Base-by-base conservation (phyloP, 179 eudicot species). In the Carnegiea gigantea region DNA sequence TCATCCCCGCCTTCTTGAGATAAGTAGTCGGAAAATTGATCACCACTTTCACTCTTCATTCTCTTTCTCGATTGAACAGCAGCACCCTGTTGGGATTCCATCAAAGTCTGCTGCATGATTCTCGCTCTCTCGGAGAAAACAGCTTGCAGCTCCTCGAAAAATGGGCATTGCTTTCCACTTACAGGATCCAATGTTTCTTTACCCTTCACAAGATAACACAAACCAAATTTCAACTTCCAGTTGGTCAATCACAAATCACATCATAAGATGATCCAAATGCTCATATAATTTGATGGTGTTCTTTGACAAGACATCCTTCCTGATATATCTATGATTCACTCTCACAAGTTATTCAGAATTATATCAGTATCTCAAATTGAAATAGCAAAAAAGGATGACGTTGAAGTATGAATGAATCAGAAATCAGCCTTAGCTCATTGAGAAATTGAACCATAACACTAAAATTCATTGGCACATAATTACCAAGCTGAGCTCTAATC, bases 141-240 rank as follows among this genome's bases (percentile, higher is more conserved):
- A 57, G 85, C 88, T 71, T 85, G 89, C 78, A 89, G 82, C 79
- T 89, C 89, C 36, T 89, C 87, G 9, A 85, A 89, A 65, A 83
- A 90, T 4, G 91, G 93, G 78, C 81, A 89, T 20, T 85, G 86
- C 38, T 77, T 84, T 71, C 82, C 85, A 54, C 24, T 82, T 14
- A 82, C 83, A 8, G 28, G 75, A 78, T 82, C 86, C 49, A 85
- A 75, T 77, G 86, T 85, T 71, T 87, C 87, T 77, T 81, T 86
- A 44, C 84, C 91, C 93, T 90, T 77, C 20, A 51, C 30, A 80
- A 38, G 49, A 28, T 8, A 49, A 18, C 54, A 53, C n/a, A 75
- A 68, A 33, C 68, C 23, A 28, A 13, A 38, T 24, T 59, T 40
- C 10, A 40, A 40, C 28, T 21, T 64, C 20, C 36, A 71, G 49